These are phyloP conservation scores for Cladophialophora bantiana DNA, from an alignment of 2,329 filamentous ascomycete genomes.

Conservation along the genomic window DNA sequence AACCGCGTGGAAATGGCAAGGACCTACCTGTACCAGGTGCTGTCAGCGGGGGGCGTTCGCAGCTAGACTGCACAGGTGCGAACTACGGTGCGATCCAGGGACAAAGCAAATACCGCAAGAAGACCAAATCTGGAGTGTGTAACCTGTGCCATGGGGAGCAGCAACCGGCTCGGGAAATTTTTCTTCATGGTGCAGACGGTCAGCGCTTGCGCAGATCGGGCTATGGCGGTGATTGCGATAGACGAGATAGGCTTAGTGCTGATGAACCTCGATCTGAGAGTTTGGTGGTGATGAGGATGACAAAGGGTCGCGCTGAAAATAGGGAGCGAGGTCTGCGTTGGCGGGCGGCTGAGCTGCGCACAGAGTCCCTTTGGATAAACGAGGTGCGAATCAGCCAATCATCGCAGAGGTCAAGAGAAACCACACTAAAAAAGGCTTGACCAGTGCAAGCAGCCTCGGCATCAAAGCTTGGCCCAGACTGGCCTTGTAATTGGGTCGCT, in stretches of 20 bases:
- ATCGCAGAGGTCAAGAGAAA: neutral
- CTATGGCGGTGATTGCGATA: slow-evolving; percentile 22
- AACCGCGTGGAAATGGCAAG: neutral
- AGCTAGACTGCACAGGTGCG: neutral
- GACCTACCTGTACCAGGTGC: neutral
- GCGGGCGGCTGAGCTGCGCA: no score
- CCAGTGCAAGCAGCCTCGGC: neutral
- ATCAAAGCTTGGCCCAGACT: neutral
- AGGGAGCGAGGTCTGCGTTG: neutral
- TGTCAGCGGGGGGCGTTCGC: slow-evolving; percentile 2
- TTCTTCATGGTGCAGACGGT: slow-evolving; percentile 10
- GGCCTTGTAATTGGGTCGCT: neutral
- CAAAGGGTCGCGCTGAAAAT: slow-evolving; percentile 18
- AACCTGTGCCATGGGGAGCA: neutral
- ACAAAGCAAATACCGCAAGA: neutral
- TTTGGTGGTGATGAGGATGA: slow-evolving; percentile 9
- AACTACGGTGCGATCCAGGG: neutral
- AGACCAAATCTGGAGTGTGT: neutral
- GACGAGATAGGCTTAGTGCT: slow-evolving; percentile 15
- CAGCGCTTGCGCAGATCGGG: slow-evolving; percentile 24
- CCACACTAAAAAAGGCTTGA: slow-evolving; percentile 12
- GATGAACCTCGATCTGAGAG: slow-evolving; percentile 9
- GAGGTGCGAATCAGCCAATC: neutral
- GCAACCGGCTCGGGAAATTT: neutral
- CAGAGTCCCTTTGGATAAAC: neutral